phyloP scores from a whole-genome alignment of 345 rosid genomes.

The Populus simonii region DNA sequence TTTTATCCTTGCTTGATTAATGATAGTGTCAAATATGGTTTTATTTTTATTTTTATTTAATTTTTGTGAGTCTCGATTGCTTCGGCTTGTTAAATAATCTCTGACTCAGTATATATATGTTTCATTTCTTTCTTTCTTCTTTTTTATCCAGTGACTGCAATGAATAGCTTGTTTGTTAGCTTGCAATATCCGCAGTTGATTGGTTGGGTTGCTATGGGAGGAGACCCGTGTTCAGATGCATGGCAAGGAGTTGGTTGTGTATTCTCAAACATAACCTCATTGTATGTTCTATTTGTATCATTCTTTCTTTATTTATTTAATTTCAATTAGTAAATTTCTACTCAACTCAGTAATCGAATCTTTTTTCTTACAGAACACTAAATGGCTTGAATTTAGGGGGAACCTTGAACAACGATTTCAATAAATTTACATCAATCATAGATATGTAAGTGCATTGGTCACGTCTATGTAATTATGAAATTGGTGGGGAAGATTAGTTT shows the following conservation, averaged over 20 bases:
- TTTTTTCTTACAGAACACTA: constrained; percentile 55
- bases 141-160: constrained; percentile 53
- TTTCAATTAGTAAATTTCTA: neutral
- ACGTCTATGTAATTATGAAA: constrained; percentile 1
- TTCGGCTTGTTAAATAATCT: neutral
- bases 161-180: constrained; percentile 59
- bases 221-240: constrained; percentile 84
- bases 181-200: constrained; percentile 60
- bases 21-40: too few species aligned
- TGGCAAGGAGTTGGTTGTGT: constrained; percentile 93
- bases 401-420: constrained; percentile 44
- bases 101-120: too few species aligned
- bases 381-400: constrained; percentile 64
- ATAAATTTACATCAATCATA: constrained; percentile 56
- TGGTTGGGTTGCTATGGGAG: constrained; percentile 76
- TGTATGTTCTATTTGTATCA: constrained; percentile 46
- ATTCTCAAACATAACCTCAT: constrained; percentile 63
- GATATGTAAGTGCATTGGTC: constrained; percentile 54
- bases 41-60: neutral
- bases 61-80: neutral
- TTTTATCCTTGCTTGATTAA: neutral
- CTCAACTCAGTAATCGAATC: neutral
- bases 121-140: neutral
- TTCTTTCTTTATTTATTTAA: constrained; percentile 7
- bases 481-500: neutral